Evolutionary conservation across 345 rosid species (phyloP), one percentile per base, ranked within the genome.

Genomic region (Arabidopsis arenosa): DNA sequence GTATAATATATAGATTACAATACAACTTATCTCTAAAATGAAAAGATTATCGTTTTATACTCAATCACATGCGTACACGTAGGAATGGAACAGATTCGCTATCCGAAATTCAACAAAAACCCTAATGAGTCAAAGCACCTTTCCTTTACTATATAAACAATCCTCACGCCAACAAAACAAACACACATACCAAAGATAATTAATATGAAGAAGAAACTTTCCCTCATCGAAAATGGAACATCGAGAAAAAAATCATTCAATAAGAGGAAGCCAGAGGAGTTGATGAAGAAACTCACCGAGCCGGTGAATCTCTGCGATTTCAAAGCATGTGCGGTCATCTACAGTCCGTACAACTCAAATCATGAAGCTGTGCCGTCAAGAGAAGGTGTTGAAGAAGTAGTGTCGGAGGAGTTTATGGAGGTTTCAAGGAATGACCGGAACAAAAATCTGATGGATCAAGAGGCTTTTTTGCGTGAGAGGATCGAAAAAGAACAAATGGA

Each of bases 281-380:
- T 67, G 0, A 5, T 39, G 26, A 67, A 75, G 61, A 49, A 75
- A 40, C 9, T 67, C 12, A 3, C 11, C 17, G 54, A 75, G 18
- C 44, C 67, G 0, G 11, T 0, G 0, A 67, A 61, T 37, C 61
- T 75, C 0, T 75, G 79, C 26, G 68, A 8, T 5, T 10, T 75
- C 53, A 9, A 75, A 49, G 73, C 45, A 0, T 67, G 68, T 75
- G 73, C 55, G 5, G 45, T 67, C 6, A 0, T 67, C 28, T 6
- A 1, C 28, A 58, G 18, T 41, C 12, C 26, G 1, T 4, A 15
- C 18, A 66, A 58, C 13, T 0, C 1, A 8, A 21, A 2, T 0
- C 37, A 45, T 5, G 79, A 37, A 37, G 54, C 5, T 28, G 67
- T 67, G 73, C 61, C 73, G 2, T 58, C 73, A 10, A 40, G 4